A percentile compares a stretch with the other conserved stretches of the same genome.
phyloP scores from a whole-genome alignment of 2,329 filamentous ascomycete genomes.

The Aureobasidium musti region DNA sequence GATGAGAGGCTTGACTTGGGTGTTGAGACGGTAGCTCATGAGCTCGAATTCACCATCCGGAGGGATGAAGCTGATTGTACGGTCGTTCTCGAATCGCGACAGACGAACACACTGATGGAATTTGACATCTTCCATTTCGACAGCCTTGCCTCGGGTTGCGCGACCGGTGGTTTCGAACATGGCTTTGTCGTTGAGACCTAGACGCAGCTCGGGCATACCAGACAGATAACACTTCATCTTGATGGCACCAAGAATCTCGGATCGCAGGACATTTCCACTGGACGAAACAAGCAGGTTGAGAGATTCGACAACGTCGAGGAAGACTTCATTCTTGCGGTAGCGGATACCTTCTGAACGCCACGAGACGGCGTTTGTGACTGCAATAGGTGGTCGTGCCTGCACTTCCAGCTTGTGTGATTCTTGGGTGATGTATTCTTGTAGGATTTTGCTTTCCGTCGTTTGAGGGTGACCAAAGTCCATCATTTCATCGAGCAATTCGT shows the following conservation, averaged over 20 bases:
- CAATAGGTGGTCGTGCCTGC: constrained; percentile 92
- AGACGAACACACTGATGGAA: constrained; percentile 98
- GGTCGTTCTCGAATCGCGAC: constrained; percentile 95
- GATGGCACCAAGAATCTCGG: constrained; percentile 93
- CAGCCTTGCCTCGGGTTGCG: constrained; percentile 90
- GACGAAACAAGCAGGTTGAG: constrained; percentile 93
- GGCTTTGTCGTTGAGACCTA: constrained; percentile 97
- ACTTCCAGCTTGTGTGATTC: constrained; percentile 98
- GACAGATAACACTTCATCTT: constrained; percentile 99
- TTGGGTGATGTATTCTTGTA: constrained; percentile 96
- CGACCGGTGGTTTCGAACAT: constrained; percentile 99
- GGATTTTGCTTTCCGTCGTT: constrained; percentile 96
- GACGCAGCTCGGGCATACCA: constrained; percentile 92
- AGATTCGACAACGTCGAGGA: constrained; percentile 94
- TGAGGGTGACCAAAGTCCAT: constrained; percentile 99
- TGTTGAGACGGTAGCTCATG: constrained; percentile 99
- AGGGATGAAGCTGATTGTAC: constrained; percentile 98
- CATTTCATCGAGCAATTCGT: constrained; percentile 98
- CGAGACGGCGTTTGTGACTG: constrained; percentile 95
- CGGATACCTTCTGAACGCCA: constrained; percentile 98
- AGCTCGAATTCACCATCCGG: constrained; percentile 98
- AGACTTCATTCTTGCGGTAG: constrained; percentile 99
- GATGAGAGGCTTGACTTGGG: constrained; percentile 95
- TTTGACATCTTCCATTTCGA: constrained; percentile 99
- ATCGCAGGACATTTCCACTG: constrained; percentile 91